A percentile compares a stretch with the other conserved stretches of the same genome.
phyloP scores from a whole-genome alignment of 495 filamentous ascomycete species.

The Penicillium parvum region DNA sequence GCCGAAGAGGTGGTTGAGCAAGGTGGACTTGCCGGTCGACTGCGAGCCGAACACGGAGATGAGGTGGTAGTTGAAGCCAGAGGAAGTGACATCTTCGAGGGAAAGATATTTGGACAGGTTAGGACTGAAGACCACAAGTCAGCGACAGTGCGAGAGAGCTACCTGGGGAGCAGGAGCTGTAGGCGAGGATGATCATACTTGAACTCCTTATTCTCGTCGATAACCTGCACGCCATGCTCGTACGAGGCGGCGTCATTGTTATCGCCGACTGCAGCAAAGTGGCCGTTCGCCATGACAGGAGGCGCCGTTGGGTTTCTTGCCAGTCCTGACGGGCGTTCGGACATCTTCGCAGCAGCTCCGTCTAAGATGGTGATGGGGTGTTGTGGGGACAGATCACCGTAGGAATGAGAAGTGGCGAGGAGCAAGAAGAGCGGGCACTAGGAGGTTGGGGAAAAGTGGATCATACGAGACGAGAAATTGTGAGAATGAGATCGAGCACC shows the following conservation, averaged over 20 bases:
- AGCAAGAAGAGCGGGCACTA: slow-evolving; percentile 14
- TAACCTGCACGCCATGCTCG: slow-evolving; percentile 92
- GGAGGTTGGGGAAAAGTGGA: slow-evolving; percentile 14
- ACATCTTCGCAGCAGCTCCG: slow-evolving; percentile 18
- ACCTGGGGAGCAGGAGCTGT: slow-evolving; percentile 2
- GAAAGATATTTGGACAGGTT: slow-evolving; percentile 78
- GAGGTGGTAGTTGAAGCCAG: slow-evolving; percentile 98
- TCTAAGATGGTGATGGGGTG: slow-evolving; percentile 10
- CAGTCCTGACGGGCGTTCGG: slow-evolving; percentile 29
- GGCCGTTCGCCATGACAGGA: slow-evolving; percentile 70
- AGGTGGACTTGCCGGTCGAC: slow-evolving; percentile 95
- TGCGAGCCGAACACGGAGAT: slow-evolving; percentile 98
- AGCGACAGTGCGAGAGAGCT: slow-evolving; percentile 11
- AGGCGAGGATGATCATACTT: slow-evolving; percentile 57
- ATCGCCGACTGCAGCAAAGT: slow-evolving; percentile 76
- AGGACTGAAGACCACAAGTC: slow-evolving; percentile 47
- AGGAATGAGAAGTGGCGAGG: slow-evolving; percentile 19
- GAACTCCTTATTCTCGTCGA: slow-evolving; percentile 93
- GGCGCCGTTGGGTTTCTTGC: slow-evolving; percentile 47
- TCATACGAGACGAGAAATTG: slow-evolving; percentile 14
- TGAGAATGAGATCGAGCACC: slow-evolving; percentile 1
- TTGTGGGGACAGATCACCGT: slow-evolving; percentile 24
- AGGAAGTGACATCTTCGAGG: slow-evolving; percentile 70
- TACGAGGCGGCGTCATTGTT: slow-evolving; percentile 61
- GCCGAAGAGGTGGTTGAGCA: slow-evolving; percentile 93